A percentile compares a stretch with the other conserved stretches of the same genome.
These are phyloP conservation scores for Xylariales sp. DNA, from an alignment of 2,329 filamentous ascomycete species.

Conservation along the genomic window DNA sequence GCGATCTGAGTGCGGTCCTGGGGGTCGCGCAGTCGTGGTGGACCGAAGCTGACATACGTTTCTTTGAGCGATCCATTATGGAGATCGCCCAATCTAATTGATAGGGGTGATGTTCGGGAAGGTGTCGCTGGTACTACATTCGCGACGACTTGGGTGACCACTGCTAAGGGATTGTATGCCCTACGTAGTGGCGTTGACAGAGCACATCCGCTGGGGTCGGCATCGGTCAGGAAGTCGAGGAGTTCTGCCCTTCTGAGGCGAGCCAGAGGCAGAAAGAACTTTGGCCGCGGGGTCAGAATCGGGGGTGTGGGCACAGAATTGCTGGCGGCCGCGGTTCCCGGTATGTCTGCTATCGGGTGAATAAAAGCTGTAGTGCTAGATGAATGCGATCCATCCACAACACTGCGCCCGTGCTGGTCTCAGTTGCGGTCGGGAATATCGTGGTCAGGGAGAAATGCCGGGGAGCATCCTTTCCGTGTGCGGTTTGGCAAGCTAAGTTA, in stretches of 20 bases:
- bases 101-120: constrained; percentile 19
- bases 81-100: constrained; percentile 30
- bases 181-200: constrained; percentile 35
- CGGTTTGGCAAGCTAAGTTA: too few species aligned
- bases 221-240: constrained; percentile 28
- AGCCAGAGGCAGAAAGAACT: constrained; percentile 9
- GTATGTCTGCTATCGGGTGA: too few species aligned
- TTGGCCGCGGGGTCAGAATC: constrained; percentile 7
- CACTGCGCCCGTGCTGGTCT: too few species aligned
- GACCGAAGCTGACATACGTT: constrained; percentile 41
- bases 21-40: neutral
- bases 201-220: constrained; percentile 36
- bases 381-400: too few species aligned
- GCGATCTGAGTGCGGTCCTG: neutral
- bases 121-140: constrained; percentile 38
- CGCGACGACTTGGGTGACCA: constrained; percentile 29
- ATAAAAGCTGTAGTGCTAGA: too few species aligned
- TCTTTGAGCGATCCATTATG: constrained; percentile 61
- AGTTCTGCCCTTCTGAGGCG: constrained; percentile 4
- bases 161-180: constrained; percentile 40
- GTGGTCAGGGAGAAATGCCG: too few species aligned
- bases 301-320: too few species aligned
- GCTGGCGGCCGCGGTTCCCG: too few species aligned
- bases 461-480: too few species aligned
- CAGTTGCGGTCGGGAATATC: too few species aligned